Evolutionary conservation across 2,329 filamentous ascomycete species (phyloP).

Genomic region (Gnomoniopsis smithogilvyi): DNA sequence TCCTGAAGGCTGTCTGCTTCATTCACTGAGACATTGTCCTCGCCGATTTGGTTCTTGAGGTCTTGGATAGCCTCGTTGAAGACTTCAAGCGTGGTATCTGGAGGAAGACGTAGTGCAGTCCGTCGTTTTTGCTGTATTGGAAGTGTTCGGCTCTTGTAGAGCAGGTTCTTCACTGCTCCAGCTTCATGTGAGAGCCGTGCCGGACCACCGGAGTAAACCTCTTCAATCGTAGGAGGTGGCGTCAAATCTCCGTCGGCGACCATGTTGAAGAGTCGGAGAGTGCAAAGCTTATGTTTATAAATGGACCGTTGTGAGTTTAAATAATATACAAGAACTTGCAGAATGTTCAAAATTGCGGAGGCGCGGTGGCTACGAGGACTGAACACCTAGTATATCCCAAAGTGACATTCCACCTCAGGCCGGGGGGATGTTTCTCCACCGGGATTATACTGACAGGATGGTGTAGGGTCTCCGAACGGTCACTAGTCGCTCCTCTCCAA

Average conservation of each 20-base stretch:
- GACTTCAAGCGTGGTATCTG: constrained; percentile 22
- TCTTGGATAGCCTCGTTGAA: constrained; percentile 30
- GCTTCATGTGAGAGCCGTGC: constrained; percentile 24
- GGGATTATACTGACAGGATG: background rate
- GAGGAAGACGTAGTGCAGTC: constrained; percentile 24
- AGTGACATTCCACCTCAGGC: background rate
- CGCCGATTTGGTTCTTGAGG: constrained; percentile 25
- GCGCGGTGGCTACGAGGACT: background rate
- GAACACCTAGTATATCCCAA: background rate
- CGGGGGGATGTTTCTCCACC: background rate
- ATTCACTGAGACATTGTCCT: constrained; percentile 30
- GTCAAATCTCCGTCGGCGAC: background rate
- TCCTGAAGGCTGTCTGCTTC: constrained; percentile 29
- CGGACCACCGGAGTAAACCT: constrained; percentile 26
- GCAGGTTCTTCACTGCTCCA: constrained; percentile 17
- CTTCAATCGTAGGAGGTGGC: constrained; percentile 21
- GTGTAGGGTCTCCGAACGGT: background rate
- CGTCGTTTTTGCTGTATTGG: constrained; percentile 21
- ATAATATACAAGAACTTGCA: background rate
- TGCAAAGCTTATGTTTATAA: background rate
- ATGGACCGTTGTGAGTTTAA: background rate
- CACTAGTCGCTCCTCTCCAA: too few relatives aligned
- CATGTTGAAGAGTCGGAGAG: background rate
- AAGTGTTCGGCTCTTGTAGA: constrained; percentile 24
- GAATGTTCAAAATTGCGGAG: background rate